Conservation (phyloP, 805 yeast genomes). For the Yamadazyma ubonensis region DNA sequence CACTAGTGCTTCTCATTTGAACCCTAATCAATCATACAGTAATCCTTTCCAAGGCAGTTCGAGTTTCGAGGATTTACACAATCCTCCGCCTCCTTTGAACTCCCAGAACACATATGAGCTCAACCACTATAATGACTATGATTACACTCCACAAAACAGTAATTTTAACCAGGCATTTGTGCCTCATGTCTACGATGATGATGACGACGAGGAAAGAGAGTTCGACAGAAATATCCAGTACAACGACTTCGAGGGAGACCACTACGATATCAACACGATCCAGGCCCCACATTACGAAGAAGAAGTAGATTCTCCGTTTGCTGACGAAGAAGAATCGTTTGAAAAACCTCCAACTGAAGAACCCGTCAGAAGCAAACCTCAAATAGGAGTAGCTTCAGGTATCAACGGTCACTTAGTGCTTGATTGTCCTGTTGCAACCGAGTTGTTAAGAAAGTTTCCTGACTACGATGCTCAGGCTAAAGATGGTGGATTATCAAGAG, state of each 20-base stretch:
- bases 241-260: slow-evolving; percentile 41
- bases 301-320: slow-evolving; percentile 26
- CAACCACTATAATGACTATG: slow-evolving; percentile 23
- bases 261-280: slow-evolving; percentile 36
- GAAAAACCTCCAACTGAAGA: slow-evolving; percentile 38
- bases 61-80: slow-evolving; percentile 13
- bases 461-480: slow-evolving; percentile 32
- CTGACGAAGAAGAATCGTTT: slow-evolving; percentile 23
- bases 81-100: slow-evolving; percentile 10
- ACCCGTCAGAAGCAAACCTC: slow-evolving; percentile 31
- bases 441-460: slow-evolving; percentile 40
- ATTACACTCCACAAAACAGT: slow-evolving; percentile 10
- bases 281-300: slow-evolving; percentile 19
- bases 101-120: slow-evolving; percentile 18
- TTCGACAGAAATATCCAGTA: slow-evolving; percentile 40
- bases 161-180: slow-evolving; percentile 40
- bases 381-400: slow-evolving; percentile 35
- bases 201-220: slow-evolving; percentile 39
- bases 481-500: slow-evolving; percentile 47
- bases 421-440: slow-evolving; percentile 48
- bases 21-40: slow-evolving; percentile 13
- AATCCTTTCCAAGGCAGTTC: slow-evolving; percentile 18
- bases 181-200: slow-evolving; percentile 41
- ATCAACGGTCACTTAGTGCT: slow-evolving; percentile 46
- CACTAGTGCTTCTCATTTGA: slow-evolving; percentile 20